These are phyloP conservation scores for Apodospora peruviana DNA, from an alignment of 495 filamentous ascomycete species.

Conservation along the genomic window DNA sequence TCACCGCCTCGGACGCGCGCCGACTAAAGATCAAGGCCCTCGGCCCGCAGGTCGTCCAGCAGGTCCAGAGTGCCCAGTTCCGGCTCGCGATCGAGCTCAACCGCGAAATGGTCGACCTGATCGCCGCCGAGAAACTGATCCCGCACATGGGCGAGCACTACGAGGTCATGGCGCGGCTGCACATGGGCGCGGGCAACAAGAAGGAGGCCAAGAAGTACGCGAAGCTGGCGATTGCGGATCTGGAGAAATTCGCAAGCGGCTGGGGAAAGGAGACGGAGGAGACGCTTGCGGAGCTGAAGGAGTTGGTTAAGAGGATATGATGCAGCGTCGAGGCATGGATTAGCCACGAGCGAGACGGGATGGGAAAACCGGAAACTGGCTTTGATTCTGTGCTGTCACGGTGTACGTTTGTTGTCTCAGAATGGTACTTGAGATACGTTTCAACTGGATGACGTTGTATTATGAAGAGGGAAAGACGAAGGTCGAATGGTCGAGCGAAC, in stretches of 20 bases:
- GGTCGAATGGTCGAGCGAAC: no score
- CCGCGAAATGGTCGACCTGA: slow-evolving; percentile 15
- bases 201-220: slow-evolving; percentile 16
- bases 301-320: slow-evolving; percentile 2
- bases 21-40: slow-evolving; percentile 18
- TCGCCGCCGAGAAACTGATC: slow-evolving; percentile 21
- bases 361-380: no score
- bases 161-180: slow-evolving; percentile 23
- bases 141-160: slow-evolving; percentile 27
- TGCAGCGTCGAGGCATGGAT: no score
- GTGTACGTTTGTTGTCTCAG: no score
- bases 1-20: slow-evolving; percentile 20
- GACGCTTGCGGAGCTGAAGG: slow-evolving; percentile 13
- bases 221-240: slow-evolving; percentile 3
- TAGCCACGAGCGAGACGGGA: no score
- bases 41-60: slow-evolving; percentile 16
- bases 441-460: no score
- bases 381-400: no score
- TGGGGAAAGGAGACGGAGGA: neutral
- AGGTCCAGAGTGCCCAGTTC: slow-evolving; percentile 13
- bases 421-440: no score
- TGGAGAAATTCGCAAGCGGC: neutral
- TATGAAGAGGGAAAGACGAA: no score
- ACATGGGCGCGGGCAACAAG: slow-evolving; percentile 15
- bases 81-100: slow-evolving; percentile 15